Conservation (phyloP, 169 alveolate species). For the Neospora caninum region DNA sequence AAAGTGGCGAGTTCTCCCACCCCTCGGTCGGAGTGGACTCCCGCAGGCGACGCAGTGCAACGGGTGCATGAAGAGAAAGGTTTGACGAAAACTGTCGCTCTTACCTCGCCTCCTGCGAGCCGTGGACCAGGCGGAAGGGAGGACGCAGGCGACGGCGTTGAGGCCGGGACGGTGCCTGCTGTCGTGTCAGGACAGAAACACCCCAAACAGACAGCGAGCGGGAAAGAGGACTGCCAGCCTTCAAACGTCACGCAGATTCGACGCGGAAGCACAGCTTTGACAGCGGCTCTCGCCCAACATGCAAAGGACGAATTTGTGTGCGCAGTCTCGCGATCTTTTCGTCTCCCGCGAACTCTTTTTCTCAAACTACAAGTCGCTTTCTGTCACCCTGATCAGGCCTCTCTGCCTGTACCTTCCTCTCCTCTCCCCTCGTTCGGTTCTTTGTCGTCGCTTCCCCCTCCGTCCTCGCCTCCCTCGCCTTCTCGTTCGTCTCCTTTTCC, state of each 20-base stretch:
- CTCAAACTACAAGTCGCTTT: background rate
- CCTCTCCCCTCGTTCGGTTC: background rate
- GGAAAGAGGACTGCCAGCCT: background rate
- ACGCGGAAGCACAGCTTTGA: background rate
- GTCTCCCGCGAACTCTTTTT: background rate
- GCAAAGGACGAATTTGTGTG: background rate
- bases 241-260: background rate
- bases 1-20: too few relatives aligned
- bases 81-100: too few relatives aligned
- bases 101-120: too few relatives aligned
- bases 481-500: background rate
- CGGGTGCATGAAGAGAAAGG: too few relatives aligned
- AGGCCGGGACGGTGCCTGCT: too few relatives aligned
- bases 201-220: too few relatives aligned
- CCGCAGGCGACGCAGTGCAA: too few relatives aligned
- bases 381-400: background rate
- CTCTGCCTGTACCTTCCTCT: background rate
- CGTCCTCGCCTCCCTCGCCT: background rate
- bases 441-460: background rate
- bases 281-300: background rate
- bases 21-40: too few relatives aligned
- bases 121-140: too few relatives aligned
- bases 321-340: background rate
- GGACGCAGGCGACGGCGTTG: too few relatives aligned
- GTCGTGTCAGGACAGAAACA: too few relatives aligned